Conservation (phyloP, 192 early-diverging fungal species). For the Pilobolus umbonatus region DNA sequence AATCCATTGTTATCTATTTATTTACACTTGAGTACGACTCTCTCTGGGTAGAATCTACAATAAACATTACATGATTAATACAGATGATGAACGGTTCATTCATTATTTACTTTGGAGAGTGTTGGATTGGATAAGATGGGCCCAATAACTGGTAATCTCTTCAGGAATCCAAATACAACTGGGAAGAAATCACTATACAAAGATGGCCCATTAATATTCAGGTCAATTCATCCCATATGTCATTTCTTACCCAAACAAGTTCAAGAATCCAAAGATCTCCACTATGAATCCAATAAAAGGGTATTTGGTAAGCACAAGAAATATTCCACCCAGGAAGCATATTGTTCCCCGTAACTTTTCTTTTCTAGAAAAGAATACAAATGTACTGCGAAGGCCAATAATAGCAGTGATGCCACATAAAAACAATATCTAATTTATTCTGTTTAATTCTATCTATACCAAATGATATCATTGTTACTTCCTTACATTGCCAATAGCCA, state of each 20-base stretch:
- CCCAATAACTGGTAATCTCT: conserved; percentile 87
- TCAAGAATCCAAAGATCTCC: conserved; percentile 93
- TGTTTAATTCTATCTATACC: background rate
- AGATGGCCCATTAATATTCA: background rate
- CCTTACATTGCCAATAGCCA: conserved; percentile 93
- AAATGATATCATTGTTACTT: background rate
- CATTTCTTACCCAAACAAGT: conserved; percentile 83
- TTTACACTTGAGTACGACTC: conserved; percentile 28
- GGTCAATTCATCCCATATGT: background rate
- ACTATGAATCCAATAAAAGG: conserved; percentile 84
- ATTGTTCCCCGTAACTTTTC: conserved; percentile 88
- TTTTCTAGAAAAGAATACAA: conserved; percentile 77
- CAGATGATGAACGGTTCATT: background rate
- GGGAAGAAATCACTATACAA: conserved; percentile 90
- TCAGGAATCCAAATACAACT: conserved; percentile 81
- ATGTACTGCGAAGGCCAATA: conserved; percentile 86
- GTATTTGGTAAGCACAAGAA: conserved; percentile 87
- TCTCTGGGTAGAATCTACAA: conserved; percentile 22
- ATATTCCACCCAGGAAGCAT: conserved; percentile 84
- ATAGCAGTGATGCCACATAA: conserved; percentile 82
- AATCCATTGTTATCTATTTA: background rate
- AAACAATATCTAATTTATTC: conserved; percentile 70
- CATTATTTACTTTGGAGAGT: conserved; percentile 59
- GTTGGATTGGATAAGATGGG: conserved; percentile 79
- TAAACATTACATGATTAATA: background rate